Conservation (phyloP, 768 basidiomycete species). For the Boletellus emodensis region DNA sequence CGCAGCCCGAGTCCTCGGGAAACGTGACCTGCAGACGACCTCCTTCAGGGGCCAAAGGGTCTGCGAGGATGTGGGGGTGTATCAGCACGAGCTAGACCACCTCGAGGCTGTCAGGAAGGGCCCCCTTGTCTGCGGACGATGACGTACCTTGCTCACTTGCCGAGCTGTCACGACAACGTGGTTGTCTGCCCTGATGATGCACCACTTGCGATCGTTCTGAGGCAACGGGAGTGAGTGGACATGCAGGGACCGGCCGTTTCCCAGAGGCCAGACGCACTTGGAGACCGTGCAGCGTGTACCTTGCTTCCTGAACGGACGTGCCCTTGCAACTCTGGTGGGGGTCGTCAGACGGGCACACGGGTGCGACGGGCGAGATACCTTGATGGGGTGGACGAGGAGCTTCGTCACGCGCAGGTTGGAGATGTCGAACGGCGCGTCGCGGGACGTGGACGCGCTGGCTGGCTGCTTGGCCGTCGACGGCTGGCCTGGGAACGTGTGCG, state of each 20-base stretch:
- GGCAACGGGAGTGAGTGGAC: background rate
- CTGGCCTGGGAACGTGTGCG: background rate
- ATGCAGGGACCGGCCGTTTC: background rate
- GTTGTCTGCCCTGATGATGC: conserved; percentile 55
- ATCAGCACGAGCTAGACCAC: conserved; percentile 61
- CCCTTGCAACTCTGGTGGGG: conserved; percentile 65
- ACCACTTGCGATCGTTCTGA: conserved; percentile 74
- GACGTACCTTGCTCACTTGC: conserved; percentile 51
- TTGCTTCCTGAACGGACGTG: conserved; percentile 51
- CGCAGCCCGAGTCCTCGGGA: conserved; percentile 54
- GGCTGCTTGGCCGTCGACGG: background rate
- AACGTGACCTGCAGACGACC: conserved; percentile 55
- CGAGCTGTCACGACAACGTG: conserved; percentile 64
- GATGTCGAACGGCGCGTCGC: conserved; percentile 26
- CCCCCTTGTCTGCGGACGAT: background rate
- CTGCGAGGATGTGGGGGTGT: conserved; percentile 48
- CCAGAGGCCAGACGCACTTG: conserved; percentile 42
- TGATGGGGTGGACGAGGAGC: conserved; percentile 66
- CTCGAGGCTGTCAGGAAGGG: background rate
- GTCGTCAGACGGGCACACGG: background rate
- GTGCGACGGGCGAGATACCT: conserved; percentile 32
- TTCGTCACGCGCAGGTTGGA: conserved; percentile 45
- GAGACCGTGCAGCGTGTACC: conserved; percentile 59
- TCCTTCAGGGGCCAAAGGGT: conserved; percentile 41
- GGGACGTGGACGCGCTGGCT: no score